Evolutionary conservation across 2,329 filamentous ascomycete species (phyloP), one percentile per base, ranked within the genome.

Genomic region (Ceratocystis variospora): DNA sequence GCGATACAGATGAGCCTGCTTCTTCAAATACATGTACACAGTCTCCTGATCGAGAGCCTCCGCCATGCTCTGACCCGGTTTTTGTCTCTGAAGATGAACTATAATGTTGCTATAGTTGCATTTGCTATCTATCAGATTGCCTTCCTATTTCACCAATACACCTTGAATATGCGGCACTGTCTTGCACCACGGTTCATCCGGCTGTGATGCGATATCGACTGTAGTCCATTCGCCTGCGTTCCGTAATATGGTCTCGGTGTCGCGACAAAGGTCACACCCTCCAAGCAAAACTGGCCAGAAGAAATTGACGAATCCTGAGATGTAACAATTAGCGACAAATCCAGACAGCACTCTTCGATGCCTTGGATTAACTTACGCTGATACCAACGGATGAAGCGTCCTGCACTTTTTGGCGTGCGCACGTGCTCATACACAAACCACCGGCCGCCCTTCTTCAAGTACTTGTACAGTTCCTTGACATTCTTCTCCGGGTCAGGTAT

Each of bases 351-450:
- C 37, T 41, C 12, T 41, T 41, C 37, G 3, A 4, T 41, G 37
- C 37, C 37, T 2, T 41, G 37, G 12, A 41, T 3, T 15, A 41
- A 76, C 81, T 75, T 70, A 82, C 81, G 74, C 71, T 84, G 82
- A 72, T 83, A 84, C 17, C 75, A 64, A 12, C 71, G 68, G 70
- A 83, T 75, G 28, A 74, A 71, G n/a, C 17, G 8, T 70, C 75
- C 74, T 5, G 76, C 76, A 8, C 75, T 75, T 3, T 73, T 70
- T 55, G 75, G 74, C 62, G 73, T 73, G 65, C 73, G 72, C 48
- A 87, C 81, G 70, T 87, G 84, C 75, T 87, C 84, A 70, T 80
- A 86, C 0, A 83, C 78, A 68, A 85, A 83, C 83, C 83, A 86
- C 46, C 80, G 75, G 0, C 84, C 84, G 4, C 84, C 84, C 4